Base-by-base conservation (phyloP, 371 early-diverging fungal genomes). In the Haplosporangium sp. region DNA sequence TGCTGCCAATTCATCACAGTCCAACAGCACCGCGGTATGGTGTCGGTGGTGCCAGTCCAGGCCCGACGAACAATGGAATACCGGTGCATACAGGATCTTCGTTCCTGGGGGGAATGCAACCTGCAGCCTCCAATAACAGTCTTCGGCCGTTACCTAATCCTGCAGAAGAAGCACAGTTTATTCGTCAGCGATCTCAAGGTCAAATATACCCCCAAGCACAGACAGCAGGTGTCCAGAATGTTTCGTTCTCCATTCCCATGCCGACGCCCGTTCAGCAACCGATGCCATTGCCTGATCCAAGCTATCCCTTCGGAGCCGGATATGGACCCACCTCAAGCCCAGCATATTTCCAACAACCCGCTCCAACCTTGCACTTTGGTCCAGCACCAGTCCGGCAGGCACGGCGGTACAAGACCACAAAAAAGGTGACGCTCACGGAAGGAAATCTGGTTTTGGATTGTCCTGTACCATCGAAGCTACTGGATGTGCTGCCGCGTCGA, bases 361-460 rank as follows among this genome's bases (percentile, higher is more conserved):
- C n/a, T n/a, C n/a, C n/a, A n/a, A 79, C 77, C 1, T 23, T 73
- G 20, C 86, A 84, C 61, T 89, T 75, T 62, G 89, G 89, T 13
- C 83, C 85, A 45, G 87, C 82, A 7, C 90, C 90, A 0, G 64
- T 72, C 12, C 82, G 85, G 36, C 90, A 89, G 65, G 84, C 86
- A 29, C 83, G 89, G 48, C 85, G 89, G 48, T 89, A 85, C 67
- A 89, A 87, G 68, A 89, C 89, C 59, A 85, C 89, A 62, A 87
- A 86, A 56, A 76, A 74, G 8, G 91, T 93, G 4, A 86, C 85
- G 63, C 81, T 93, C 29, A 88, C 86, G 0, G 63, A 88, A 16
- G 94, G 94, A 10, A 92, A 92, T 65, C 79, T 93, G 51, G 91
- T 93, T 1, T 72, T 93, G 20, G 91, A 93, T 62, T 89, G 91